Conservation (phyloP, 495 filamentous ascomycete species). For the Podospora australis region DNA sequence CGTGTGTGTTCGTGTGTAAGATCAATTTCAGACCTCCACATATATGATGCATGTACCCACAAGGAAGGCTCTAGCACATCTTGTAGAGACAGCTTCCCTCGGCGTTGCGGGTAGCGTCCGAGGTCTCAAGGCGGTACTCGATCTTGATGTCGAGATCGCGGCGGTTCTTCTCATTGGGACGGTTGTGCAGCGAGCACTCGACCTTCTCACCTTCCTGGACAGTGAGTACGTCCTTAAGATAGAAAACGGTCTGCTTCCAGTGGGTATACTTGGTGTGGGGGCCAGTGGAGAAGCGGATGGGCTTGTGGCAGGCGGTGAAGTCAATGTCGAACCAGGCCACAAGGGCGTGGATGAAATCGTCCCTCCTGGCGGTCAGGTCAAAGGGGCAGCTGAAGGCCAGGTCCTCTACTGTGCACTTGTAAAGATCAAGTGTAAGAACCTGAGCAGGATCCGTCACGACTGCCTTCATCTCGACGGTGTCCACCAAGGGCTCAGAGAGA, state of each 20-base stretch:
- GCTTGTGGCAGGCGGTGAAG: slow-evolving; percentile 90
- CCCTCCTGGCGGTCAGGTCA: slow-evolving; percentile 62
- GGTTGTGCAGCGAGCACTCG: slow-evolving; percentile 65
- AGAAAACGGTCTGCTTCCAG: slow-evolving; percentile 95
- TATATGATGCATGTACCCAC: not conserved
- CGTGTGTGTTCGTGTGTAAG: too few relatives aligned
- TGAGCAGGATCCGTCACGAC: slow-evolving; percentile 66
- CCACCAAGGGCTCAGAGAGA: slow-evolving; percentile 64
- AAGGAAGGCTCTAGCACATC: slow-evolving; percentile 57
- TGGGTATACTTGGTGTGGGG: slow-evolving; percentile 89
- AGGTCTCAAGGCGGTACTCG: slow-evolving; percentile 70
- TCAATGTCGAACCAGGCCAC: slow-evolving; percentile 99
- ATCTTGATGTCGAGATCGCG: slow-evolving; percentile 91
- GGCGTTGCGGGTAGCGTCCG: slow-evolving; percentile 60
- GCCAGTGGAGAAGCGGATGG: slow-evolving; percentile 76
- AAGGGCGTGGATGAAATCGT: slow-evolving; percentile 89
- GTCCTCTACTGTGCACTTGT: slow-evolving; percentile 58
- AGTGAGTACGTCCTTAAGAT: slow-evolving; percentile 75
- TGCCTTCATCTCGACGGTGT: slow-evolving; percentile 64
- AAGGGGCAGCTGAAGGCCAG: slow-evolving; percentile 61
- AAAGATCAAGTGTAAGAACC: slow-evolving; percentile 65
- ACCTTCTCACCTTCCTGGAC: slow-evolving; percentile 73
- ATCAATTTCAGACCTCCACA: not conserved
- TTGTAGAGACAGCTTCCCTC: slow-evolving; percentile 74
- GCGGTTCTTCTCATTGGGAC: slow-evolving; percentile 88